These are phyloP conservation scores for Ophiostoma ips DNA, from an alignment of 2,329 filamentous ascomycete genomes.

Conservation along the genomic window DNA sequence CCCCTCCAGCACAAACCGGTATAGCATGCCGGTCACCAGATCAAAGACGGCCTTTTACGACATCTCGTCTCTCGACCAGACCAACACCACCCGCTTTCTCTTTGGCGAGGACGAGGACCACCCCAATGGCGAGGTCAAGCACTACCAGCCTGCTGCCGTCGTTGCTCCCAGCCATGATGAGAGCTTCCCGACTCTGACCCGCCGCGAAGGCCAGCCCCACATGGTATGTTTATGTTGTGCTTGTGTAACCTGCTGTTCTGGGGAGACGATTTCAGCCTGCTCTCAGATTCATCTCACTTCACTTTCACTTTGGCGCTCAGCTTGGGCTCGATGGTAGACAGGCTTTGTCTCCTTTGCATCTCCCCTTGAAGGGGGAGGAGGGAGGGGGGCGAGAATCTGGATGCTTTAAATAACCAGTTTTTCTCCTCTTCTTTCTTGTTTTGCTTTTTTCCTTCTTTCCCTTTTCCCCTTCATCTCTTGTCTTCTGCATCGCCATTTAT, in stretches of 20 bases:
- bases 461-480: too few species aligned
- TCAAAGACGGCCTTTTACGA: conserved; percentile 54
- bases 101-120: conserved; percentile 62
- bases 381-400: too few species aligned
- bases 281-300: background rate
- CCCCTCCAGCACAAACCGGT: conserved; percentile 60
- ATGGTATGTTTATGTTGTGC: conserved; percentile 26
- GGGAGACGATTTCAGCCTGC: too few species aligned
- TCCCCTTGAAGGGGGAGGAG: too few species aligned
- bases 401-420: too few species aligned
- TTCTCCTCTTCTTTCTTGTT: background rate
- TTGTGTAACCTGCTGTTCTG: background rate
- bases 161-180: conserved; percentile 38
- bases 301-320: background rate
- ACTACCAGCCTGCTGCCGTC: conserved; percentile 55
- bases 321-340: background rate
- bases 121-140: conserved; percentile 49
- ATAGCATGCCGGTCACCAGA: conserved; percentile 80
- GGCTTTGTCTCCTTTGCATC: too few species aligned
- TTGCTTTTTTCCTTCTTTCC: background rate
- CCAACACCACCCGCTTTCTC: conserved; percentile 73
- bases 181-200: conserved; percentile 72
- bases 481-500: too few species aligned
- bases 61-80: conserved; percentile 55
- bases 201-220: conserved; percentile 37